Percentiles rank a stretch among this genome's conserved stretches.
phyloP scores from a whole-genome alignment of 2,329 filamentous ascomycete genomes.

The Pezicula rhizophila region DNA sequence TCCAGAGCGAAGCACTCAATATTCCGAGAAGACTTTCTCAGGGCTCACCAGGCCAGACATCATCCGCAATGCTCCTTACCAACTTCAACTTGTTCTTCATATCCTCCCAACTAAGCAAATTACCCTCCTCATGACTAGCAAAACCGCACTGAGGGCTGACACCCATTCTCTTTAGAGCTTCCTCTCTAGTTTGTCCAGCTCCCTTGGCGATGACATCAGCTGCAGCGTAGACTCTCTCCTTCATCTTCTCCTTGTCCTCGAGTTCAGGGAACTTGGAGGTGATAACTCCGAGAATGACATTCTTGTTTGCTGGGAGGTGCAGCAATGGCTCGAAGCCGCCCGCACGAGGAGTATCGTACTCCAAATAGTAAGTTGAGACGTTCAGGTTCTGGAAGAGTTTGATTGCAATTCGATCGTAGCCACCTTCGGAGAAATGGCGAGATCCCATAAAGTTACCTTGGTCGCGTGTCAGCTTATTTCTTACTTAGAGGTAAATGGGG shows the following conservation, averaged over 20 bases:
- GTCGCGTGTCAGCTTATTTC: background rate
- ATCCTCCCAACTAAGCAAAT: conserved; percentile 63
- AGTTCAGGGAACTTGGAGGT: conserved; percentile 58
- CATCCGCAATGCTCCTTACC: conserved; percentile 66
- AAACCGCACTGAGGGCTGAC: conserved; percentile 71
- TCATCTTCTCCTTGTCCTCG: conserved; percentile 60
- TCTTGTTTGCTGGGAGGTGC: conserved; percentile 54
- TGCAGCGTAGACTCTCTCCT: conserved; percentile 51
- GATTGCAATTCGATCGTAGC: conserved; percentile 61
- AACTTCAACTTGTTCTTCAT: conserved; percentile 70
- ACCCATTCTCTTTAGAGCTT: conserved; percentile 62
- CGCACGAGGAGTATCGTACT: conserved; percentile 60
- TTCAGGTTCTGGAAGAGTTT: conserved; percentile 60
- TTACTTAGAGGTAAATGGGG: background rate
- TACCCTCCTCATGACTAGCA: conserved; percentile 61
- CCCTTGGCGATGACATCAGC: conserved; percentile 68
- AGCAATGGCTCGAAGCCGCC: conserved; percentile 62
- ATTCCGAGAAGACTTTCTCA: background rate
- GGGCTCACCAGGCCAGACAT: conserved; percentile 51
- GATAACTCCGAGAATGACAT: conserved; percentile 61
- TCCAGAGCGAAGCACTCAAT: too few species aligned
- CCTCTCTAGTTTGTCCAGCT: conserved; percentile 55
- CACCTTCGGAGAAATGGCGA: conserved; percentile 61
- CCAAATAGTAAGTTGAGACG: conserved; percentile 63
- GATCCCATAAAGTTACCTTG: conserved; percentile 57